phyloP scores from a whole-genome alignment of 371 early-diverging fungal genomes.

The Rhizopus delemar region DNA sequence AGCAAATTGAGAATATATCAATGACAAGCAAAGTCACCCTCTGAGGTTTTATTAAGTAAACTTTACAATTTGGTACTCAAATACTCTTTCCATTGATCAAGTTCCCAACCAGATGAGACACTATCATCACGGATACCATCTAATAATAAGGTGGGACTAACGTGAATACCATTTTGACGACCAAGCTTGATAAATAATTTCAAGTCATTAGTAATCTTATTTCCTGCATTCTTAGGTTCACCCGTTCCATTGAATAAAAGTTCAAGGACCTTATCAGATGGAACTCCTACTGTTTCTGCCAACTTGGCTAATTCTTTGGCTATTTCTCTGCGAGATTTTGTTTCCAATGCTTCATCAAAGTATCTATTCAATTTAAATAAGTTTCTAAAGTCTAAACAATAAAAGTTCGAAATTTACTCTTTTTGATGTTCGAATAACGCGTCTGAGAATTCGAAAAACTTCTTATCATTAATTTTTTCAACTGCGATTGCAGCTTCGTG shows the following conservation, averaged over 20 bases:
- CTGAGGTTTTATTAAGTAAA: not conserved
- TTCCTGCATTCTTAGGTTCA: constrained; percentile 55
- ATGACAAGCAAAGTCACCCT: too few relatives aligned
- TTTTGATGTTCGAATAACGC: constrained; percentile 62
- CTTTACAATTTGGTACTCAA: constrained; percentile 43
- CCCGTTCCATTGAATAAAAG: constrained; percentile 51
- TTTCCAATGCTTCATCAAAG: constrained; percentile 70
- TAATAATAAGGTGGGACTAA: constrained; percentile 73
- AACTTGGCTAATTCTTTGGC: constrained; percentile 51
- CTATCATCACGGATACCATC: constrained; percentile 72
- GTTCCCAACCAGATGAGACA: constrained; percentile 72
- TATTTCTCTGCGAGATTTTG: constrained; percentile 54
- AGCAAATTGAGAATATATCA: too few relatives aligned
- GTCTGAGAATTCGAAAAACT: constrained; percentile 61
- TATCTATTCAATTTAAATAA: constrained; percentile 35
- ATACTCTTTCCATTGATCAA: constrained; percentile 69
- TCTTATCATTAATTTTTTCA: constrained; percentile 56
- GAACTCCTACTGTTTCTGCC: constrained; percentile 47
- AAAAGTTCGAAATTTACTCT: constrained; percentile 37
- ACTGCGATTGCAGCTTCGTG: constrained; percentile 86
- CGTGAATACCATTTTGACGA: constrained; percentile 77
- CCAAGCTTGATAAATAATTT: constrained; percentile 68
- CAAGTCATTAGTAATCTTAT: constrained; percentile 65
- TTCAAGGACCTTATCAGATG: constrained; percentile 42
- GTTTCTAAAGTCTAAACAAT: not conserved